A percentile compares a stretch with the other conserved stretches of the same genome.
These are phyloP conservation scores for Iris pallida DNA, from an alignment of 116 monocot genomes.

Conservation along the genomic window DNA sequence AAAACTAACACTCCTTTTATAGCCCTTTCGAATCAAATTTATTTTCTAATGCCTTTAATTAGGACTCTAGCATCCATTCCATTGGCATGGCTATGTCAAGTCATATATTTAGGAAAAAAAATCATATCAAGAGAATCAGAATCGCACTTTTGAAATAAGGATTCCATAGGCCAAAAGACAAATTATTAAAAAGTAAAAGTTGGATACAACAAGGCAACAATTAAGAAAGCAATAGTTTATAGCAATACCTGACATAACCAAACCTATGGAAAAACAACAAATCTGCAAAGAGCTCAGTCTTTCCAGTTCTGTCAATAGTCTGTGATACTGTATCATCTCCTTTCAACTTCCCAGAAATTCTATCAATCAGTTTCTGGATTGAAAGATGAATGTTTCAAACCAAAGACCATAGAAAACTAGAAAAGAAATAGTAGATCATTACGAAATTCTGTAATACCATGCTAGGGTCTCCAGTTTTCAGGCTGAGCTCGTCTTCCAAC, in stretches of 20 bases:
- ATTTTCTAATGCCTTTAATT: no score
- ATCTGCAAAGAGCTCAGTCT: slow-evolving; percentile 75
- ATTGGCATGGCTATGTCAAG: no score
- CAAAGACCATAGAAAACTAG: neutral
- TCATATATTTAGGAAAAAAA: no score
- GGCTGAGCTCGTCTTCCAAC: slow-evolving; percentile 51
- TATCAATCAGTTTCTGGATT: slow-evolving; percentile 43
- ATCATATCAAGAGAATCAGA: no score
- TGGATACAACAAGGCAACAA: neutral
- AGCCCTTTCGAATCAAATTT: no score
- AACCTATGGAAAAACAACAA: slow-evolving; percentile 77
- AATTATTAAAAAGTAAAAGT: neutral
- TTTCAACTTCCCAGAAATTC: slow-evolving; percentile 40
- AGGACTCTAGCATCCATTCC: no score
- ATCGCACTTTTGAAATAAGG: no score
- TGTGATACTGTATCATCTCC: slow-evolving; percentile 52
- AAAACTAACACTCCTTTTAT: no score
- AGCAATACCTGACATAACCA: slow-evolving; percentile 57
- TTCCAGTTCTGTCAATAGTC: slow-evolving; percentile 51
- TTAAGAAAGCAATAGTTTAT: neutral
- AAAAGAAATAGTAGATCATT: slow-evolving; percentile 4
- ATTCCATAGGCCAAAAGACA: no score
- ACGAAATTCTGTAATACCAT: slow-evolving; percentile 28
- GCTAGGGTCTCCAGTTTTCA: slow-evolving; percentile 30
- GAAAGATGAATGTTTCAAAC: neutral